Conservation (phyloP, 495 filamentous ascomycete genomes). For the Annulohypoxylon stygium region DNA sequence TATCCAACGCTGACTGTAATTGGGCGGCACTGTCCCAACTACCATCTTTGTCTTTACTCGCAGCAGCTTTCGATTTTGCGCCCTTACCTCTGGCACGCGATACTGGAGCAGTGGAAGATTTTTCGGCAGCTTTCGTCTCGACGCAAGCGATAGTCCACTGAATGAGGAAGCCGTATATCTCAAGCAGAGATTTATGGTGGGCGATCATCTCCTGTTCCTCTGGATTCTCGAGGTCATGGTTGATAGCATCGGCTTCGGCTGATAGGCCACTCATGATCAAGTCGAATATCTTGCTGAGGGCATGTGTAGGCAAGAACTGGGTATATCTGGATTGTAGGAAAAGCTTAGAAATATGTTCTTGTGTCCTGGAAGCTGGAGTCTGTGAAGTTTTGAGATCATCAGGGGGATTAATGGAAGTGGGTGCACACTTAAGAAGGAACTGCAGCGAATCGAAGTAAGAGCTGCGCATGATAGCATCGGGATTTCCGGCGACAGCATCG, state of each 20-base stretch:
- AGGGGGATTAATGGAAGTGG: conserved; percentile 65
- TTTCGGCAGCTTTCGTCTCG: conserved; percentile 93
- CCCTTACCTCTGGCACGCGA: conserved; percentile 82
- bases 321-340: conserved; percentile 82
- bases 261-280: conserved; percentile 92
- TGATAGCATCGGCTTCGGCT: conserved; percentile 87
- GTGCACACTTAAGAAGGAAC: conserved; percentile 94
- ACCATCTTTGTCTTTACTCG: conserved; percentile 71
- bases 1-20: conserved; percentile 87
- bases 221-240: conserved; percentile 83
- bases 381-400: conserved; percentile 46
- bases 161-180: conserved; percentile 93
- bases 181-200: conserved; percentile 89
- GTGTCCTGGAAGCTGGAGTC: conserved; percentile 26
- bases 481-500: conserved; percentile 91
- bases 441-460: conserved; percentile 91
- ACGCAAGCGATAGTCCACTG: conserved; percentile 95
- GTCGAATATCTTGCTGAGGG: conserved; percentile 93
- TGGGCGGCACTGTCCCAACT: conserved; percentile 91
- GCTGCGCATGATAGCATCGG: conserved; percentile 83
- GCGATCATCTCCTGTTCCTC: conserved; percentile 89
- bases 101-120: conserved; percentile 76
- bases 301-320: conserved; percentile 80
- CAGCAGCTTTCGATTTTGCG: conserved; percentile 73
- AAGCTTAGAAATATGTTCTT: conserved; percentile 69